Conservation (phyloP, 345 rosid species). For the Passiflora organensis region DNA sequence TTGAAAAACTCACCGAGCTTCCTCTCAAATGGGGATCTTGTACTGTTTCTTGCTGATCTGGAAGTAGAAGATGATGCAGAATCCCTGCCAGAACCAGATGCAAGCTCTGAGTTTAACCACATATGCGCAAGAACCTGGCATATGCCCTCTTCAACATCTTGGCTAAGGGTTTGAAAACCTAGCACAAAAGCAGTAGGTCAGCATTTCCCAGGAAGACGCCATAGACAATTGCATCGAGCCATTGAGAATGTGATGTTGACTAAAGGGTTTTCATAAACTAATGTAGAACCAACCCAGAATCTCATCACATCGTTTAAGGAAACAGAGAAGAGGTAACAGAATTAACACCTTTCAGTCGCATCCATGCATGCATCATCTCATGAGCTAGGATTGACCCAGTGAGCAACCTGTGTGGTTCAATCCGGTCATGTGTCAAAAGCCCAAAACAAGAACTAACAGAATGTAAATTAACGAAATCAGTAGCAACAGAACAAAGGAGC, state of each 20-base stretch:
- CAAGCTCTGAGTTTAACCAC: constrained; percentile 73
- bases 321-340: no score
- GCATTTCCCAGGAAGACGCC: neutral
- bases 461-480: neutral
- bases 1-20: constrained; percentile 83
- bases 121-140: constrained; percentile 95
- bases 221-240: neutral
- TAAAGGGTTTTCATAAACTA: neutral
- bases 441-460: neutral
- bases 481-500: no score
- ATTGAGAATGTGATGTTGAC: neutral
- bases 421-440: constrained; percentile 1
- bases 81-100: constrained; percentile 29
- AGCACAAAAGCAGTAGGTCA: constrained; percentile 11
- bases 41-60: constrained; percentile 61
- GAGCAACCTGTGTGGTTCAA: constrained; percentile 51
- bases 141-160: constrained; percentile 94
- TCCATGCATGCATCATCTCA: constrained; percentile 99
- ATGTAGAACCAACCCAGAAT: no score
- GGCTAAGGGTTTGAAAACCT: constrained; percentile 76
- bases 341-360: constrained; percentile 83
- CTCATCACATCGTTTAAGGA: no score
- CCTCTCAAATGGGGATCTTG: constrained; percentile 81
- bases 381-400: constrained; percentile 97
- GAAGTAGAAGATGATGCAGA: constrained; percentile 46